phyloP scores from a whole-genome alignment of 306 rosid genomes.

The Trifolium dubium region DNA sequence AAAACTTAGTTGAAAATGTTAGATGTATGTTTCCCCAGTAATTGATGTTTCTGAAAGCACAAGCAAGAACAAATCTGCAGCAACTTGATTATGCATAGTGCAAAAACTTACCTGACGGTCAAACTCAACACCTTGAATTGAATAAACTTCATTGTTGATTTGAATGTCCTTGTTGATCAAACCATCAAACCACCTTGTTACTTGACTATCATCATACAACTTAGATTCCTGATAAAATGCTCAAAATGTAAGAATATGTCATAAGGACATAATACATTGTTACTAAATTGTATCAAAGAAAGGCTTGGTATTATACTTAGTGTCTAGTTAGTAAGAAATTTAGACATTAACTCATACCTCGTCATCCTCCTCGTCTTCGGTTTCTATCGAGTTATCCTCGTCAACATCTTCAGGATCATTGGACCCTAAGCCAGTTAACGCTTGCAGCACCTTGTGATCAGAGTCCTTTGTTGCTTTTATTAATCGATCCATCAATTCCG shows the following conservation, averaged over 20 bases:
- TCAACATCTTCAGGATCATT: conserved; percentile 50
- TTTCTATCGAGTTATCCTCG: conserved; percentile 47
- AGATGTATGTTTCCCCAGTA: conserved; percentile 4
- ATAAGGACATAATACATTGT: neutral
- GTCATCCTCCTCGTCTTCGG: conserved; percentile 61
- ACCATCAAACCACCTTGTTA: conserved; percentile 83
- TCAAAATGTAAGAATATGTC: conserved; percentile 34
- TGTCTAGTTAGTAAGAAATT: neutral
- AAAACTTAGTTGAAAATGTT: neutral
- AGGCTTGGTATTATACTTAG: neutral
- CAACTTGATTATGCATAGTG: neutral
- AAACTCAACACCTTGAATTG: conserved; percentile 76
- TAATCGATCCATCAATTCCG: conserved; percentile 81
- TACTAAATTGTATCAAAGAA: conserved; percentile 13
- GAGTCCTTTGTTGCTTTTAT: conserved; percentile 77
- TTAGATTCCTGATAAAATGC: conserved; percentile 56
- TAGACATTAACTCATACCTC: conserved; percentile 49
- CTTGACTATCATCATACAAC: conserved; percentile 45
- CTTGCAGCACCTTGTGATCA: conserved; percentile 64
- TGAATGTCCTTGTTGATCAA: conserved; percentile 63
- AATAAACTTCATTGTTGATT: conserved; percentile 83
- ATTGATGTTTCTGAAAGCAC: neutral
- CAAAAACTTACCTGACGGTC: conserved; percentile 76
- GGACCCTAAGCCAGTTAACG: conserved; percentile 52
- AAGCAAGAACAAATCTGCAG: neutral